A percentile compares a stretch with the other conserved stretches of the same genome.
phyloP scores from a whole-genome alignment of 805 yeast genomes.

The Komagataella pastoris region DNA sequence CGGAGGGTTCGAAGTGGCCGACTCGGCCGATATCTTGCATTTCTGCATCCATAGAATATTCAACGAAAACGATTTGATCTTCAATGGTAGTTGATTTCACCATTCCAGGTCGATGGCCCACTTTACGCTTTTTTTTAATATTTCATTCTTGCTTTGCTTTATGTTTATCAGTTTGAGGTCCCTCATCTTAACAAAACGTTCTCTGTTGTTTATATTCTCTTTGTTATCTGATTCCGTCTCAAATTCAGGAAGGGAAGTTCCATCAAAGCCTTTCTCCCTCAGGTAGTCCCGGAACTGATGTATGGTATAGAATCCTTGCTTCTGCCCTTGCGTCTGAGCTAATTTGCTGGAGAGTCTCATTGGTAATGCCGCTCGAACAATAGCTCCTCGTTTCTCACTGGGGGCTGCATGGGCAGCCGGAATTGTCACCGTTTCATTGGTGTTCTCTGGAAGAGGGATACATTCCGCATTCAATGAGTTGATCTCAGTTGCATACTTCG shows the following conservation, averaged over 20 bases:
- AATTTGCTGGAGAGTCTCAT: background rate
- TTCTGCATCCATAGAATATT: background rate
- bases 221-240: background rate
- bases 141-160: background rate
- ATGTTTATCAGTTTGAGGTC: background rate
- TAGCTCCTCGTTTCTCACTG: background rate
- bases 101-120: background rate
- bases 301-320: background rate
- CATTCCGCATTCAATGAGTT: conserved; percentile 51
- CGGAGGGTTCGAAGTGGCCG: no score
- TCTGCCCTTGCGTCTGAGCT: background rate
- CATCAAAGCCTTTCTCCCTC: background rate
- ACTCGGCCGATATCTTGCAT: background rate
- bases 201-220: background rate
- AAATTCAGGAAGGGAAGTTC: background rate
- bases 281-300: background rate
- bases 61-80: background rate
- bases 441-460: conserved; percentile 44
- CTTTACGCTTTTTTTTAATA: background rate
- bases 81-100: background rate
- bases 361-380: background rate
- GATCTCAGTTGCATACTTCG: conserved; percentile 56
- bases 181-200: background rate
- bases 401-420: conserved; percentile 22
- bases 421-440: conserved; percentile 45